Percentiles rank a stretch among this genome's conserved stretches.
These are phyloP conservation scores for Cladosporium colombiae DNA, from an alignment of 2,329 filamentous ascomycete species.

Conservation along the genomic window DNA sequence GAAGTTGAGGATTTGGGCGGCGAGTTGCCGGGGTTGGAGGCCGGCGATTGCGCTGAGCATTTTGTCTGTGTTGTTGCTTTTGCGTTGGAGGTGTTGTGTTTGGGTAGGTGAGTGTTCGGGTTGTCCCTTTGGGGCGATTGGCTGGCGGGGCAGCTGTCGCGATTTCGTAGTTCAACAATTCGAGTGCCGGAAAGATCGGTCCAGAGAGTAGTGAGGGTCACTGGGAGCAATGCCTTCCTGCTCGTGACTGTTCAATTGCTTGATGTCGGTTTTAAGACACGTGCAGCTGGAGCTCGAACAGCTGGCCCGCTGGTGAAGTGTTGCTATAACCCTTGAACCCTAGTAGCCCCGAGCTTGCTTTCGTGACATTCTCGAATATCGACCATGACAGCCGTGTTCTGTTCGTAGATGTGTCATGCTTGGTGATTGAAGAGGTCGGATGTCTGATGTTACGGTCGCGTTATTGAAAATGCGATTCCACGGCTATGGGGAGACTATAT, in stretches of 20 bases:
- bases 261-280: neutral
- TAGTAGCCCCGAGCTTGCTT: neutral
- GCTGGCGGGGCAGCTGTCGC: neutral
- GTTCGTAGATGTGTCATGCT: neutral
- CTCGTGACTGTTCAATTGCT: neutral
- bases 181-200: neutral
- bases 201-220: neutral
- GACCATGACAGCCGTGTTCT: neutral
- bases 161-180: neutral
- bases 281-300: neutral
- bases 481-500: neutral
- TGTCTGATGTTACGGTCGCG: neutral
- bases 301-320: neutral
- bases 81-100: no score
- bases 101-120: neutral
- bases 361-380: neutral
- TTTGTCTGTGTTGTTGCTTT: conserved; percentile 26
- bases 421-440: neutral
- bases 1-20: conserved; percentile 84
- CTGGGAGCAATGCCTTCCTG: neutral
- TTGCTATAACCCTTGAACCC: neutral
- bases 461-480: neutral
- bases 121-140: neutral
- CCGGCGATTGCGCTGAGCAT: conserved; percentile 69
- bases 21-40: conserved; percentile 75